A percentile compares a stretch with the other conserved stretches of the same genome.
Conservation (phyloP, 352 stramenopile genomes). For the Pythium folliculosum region DNA sequence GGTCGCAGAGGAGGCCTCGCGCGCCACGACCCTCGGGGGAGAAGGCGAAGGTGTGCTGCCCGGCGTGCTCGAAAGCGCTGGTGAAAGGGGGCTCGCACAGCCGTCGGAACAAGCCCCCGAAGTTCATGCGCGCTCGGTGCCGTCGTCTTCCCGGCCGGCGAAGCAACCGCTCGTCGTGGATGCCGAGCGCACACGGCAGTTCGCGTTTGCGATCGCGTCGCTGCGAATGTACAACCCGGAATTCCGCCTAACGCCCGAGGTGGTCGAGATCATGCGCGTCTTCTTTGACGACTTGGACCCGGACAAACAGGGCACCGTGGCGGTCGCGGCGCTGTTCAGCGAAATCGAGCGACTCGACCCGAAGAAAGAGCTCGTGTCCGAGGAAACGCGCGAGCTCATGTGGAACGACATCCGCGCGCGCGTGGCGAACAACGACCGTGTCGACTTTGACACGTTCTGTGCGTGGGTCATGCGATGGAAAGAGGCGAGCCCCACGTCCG, state of each 20-base stretch:
- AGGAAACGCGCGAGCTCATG: conserved; percentile 48
- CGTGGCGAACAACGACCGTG: conserved; percentile 29
- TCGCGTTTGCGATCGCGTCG: conserved; percentile 59
- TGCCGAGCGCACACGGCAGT: conserved; percentile 28
- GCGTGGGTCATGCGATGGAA: conserved; percentile 82
- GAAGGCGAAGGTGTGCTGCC: conserved; percentile 13
- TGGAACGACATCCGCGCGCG: conserved; percentile 38
- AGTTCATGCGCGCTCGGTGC: not conserved
- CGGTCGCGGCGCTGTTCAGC: conserved; percentile 47
- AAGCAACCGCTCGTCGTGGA: not conserved
- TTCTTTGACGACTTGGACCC: conserved; percentile 77
- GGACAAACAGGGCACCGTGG: conserved; percentile 52
- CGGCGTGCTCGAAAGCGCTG: conserved; percentile 12
- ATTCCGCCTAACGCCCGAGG: conserved; percentile 78
- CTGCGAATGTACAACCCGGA: conserved; percentile 81
- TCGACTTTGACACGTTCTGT: conserved; percentile 78
- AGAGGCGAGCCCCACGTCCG: conserved; percentile 55
- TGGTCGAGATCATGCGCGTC: conserved; percentile 77
- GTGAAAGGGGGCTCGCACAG: not conserved
- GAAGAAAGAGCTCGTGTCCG: conserved; percentile 40
- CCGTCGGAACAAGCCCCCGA: not conserved
- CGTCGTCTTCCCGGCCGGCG: not conserved
- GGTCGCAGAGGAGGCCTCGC: not conserved
- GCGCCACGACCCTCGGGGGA: not conserved
- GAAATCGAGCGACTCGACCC: conserved; percentile 74